Percentiles rank a stretch among this genome's conserved stretches.
Evolutionary conservation across 1,284 basidiomycete species (phyloP).

Genomic region (Termitomyces sp.): DNA sequence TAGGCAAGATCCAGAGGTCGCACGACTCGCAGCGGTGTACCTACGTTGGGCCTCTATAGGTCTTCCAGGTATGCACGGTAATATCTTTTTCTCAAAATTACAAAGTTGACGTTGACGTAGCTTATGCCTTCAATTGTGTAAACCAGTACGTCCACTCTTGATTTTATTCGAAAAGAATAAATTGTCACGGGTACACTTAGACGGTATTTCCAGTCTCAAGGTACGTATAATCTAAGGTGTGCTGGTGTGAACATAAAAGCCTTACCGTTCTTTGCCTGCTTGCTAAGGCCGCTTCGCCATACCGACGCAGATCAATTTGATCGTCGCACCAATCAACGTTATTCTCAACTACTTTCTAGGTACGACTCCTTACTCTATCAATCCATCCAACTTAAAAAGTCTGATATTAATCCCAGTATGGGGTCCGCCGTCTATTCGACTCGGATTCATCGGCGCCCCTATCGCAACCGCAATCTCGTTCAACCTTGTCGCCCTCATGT

Average conservation of each 20-base stretch:
- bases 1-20: conserved; percentile 85
- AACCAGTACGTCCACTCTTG: conserved; percentile 45
- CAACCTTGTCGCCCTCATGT: conserved; percentile 74
- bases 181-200: conserved; percentile 29
- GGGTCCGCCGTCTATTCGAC: conserved; percentile 70
- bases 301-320: conserved; percentile 80
- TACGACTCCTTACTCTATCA: conserved; percentile 17
- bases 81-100: conserved; percentile 6
- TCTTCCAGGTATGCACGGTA: conserved; percentile 53
- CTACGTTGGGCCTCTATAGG: conserved; percentile 77
- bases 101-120: conserved; percentile 27
- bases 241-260: neutral
- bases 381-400: neutral
- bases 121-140: conserved; percentile 75
- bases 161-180: conserved; percentile 1
- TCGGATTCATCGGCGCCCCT: conserved; percentile 94
- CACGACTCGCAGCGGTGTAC: conserved; percentile 72
- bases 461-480: conserved; percentile 86
- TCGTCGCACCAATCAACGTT: conserved; percentile 85
- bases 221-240: conserved; percentile 24
- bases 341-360: conserved; percentile 81
- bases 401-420: conserved; percentile 51
- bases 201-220: conserved; percentile 88
- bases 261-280: neutral
- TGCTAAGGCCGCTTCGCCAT: conserved; percentile 71